Percentiles rank a stretch among this genome's conserved stretches.
phyloP scores from a whole-genome alignment of 306 rosid genomes.

The Castanopsis chinensis region DNA sequence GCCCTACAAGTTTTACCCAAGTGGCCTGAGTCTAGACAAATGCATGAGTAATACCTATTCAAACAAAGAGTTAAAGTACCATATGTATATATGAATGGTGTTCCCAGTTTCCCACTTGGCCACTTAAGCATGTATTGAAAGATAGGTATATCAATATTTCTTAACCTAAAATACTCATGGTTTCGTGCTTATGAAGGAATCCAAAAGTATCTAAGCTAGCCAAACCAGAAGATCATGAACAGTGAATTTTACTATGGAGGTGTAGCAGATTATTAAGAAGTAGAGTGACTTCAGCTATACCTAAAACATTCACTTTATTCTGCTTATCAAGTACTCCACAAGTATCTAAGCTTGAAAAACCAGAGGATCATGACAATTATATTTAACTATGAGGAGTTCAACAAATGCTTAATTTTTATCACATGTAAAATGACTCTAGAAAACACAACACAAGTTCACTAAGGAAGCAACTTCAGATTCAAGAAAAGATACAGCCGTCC shows the following conservation, averaged over 20 bases:
- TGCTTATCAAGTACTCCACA: neutral
- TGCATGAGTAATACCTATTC: neutral
- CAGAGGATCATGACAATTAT: neutral
- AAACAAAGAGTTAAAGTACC: conserved; percentile 17
- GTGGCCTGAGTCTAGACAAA: neutral
- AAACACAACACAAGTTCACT: neutral
- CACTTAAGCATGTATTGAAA: no score
- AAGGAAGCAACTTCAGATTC: neutral
- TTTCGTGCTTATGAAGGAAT: neutral
- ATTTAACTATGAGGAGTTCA: neutral
- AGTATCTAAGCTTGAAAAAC: neutral
- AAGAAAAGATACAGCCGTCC: neutral
- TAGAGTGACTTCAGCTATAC: no score
- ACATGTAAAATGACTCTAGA: neutral
- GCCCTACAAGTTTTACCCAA: neutral
- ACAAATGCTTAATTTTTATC: neutral
- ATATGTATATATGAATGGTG: neutral
- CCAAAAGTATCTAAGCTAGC: neutral
- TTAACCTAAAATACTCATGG: neutral
- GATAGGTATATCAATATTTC: neutral
- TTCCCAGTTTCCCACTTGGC: no score
- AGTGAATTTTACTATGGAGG: no score
- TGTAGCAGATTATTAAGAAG: no score
- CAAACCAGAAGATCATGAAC: neutral
- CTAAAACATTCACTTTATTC: no score